Evolutionary conservation across 2,329 filamentous ascomycete species (phyloP).

Genomic region (Colletotrichum somersetense): DNA sequence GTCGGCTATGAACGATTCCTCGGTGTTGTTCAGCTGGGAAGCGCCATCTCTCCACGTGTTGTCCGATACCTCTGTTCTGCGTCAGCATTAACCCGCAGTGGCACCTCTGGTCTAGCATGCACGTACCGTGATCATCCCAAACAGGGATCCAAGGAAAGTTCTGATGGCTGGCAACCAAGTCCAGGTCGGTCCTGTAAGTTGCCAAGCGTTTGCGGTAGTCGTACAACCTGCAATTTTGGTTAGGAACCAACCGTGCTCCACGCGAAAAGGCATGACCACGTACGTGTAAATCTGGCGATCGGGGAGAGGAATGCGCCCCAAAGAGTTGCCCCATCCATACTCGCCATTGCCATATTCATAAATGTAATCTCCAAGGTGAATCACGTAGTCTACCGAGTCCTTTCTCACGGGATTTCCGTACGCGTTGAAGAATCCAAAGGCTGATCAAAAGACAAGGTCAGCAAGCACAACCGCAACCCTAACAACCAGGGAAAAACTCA

Average conservation of each 20-base stretch:
- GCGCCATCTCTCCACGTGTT: constrained; percentile 75
- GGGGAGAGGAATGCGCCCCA: constrained; percentile 66
- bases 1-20: constrained; percentile 72
- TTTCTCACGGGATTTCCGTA: constrained; percentile 71
- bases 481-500: no score
- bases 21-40: constrained; percentile 73
- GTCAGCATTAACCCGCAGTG: constrained; percentile 43
- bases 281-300: constrained; percentile 61
- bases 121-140: constrained; percentile 65
- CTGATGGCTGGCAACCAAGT: constrained; percentile 56
- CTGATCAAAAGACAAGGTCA: not conserved
- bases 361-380: constrained; percentile 73
- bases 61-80: constrained; percentile 63
- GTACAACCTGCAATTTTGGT: constrained; percentile 51
- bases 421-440: constrained; percentile 68
- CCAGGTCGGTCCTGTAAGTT: constrained; percentile 56
- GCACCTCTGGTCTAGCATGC: constrained; percentile 43
- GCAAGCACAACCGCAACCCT: no score
- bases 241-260: no score
- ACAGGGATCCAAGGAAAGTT: constrained; percentile 60
- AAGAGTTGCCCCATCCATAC: constrained; percentile 64
- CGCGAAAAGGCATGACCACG: constrained; percentile 42
- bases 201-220: constrained; percentile 59
- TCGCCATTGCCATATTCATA: constrained; percentile 66
- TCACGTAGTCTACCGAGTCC: constrained; percentile 70